Conservation (phyloP, 768 basidiomycete genomes). For the Kwoniella sp. region DNA sequence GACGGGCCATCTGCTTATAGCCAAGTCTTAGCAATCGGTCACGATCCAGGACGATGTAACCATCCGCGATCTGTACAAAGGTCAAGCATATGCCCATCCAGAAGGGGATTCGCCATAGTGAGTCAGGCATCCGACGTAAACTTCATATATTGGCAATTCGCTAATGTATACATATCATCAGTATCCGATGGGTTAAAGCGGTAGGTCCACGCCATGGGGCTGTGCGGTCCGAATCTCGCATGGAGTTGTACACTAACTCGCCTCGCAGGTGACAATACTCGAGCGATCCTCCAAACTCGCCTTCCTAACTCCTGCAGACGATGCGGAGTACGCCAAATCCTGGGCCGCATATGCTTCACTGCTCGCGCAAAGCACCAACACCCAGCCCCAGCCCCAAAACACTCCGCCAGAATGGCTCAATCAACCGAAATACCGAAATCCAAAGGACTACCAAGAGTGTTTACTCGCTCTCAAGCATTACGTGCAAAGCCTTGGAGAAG, state of each 20-base stretch:
- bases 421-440: conserved; percentile 41
- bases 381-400: conserved; percentile 10
- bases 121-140: too few relatives aligned
- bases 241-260: background rate
- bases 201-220: conserved; percentile 3
- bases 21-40: conserved; percentile 25
- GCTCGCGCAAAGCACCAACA: background rate
- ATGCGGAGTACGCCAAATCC: conserved; percentile 34
- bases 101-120: conserved; percentile 38
- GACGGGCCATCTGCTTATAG: too few relatives aligned
- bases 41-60: conserved; percentile 40
- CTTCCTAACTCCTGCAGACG: conserved; percentile 36
- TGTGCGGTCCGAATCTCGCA: background rate
- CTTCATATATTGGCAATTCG: too few relatives aligned
- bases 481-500: conserved; percentile 31
- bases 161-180: conserved; percentile 4
- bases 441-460: conserved; percentile 32
- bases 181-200: conserved; percentile 39
- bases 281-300: conserved; percentile 48
- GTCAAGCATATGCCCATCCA: conserved; percentile 13
- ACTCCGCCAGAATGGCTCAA: conserved; percentile 37
- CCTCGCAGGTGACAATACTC: conserved; percentile 27
- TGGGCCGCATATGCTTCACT: conserved; percentile 24
- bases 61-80: conserved; percentile 37
- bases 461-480: conserved; percentile 38